Percentiles rank a stretch among this genome's conserved stretches.
phyloP scores from a whole-genome alignment of 2,329 filamentous ascomycete species.

The Onygena corvina region DNA sequence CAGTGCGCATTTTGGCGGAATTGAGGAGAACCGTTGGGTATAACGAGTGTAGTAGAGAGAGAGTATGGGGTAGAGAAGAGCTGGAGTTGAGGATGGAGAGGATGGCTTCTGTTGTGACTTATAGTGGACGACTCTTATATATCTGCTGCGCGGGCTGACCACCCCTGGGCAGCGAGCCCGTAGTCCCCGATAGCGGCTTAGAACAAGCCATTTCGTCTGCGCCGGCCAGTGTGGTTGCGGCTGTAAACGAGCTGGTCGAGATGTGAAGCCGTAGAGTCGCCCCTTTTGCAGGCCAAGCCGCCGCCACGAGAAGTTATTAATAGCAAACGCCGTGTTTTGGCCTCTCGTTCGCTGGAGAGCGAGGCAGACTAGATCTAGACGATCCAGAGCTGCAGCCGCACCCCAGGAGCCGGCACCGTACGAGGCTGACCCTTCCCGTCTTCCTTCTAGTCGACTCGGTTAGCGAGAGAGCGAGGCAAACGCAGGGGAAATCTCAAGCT shows the following conservation, averaged over 20 bases:
- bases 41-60: background rate
- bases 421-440: no score
- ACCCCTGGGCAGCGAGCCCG: background rate
- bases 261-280: background rate
- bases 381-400: no score
- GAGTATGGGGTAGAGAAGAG: background rate
- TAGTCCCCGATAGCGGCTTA: background rate
- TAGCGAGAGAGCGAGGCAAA: no score
- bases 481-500: no score
- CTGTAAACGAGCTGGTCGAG: background rate
- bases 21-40: no score
- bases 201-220: background rate
- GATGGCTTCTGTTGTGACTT: background rate
- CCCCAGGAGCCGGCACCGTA: no score
- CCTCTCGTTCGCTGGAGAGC: no score
- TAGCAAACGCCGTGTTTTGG: background rate
- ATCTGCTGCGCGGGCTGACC: background rate
- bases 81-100: background rate
- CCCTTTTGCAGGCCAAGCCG: background rate
- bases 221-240: background rate
- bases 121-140: no score
- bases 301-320: conserved; percentile 1
- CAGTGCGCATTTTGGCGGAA: conserved; percentile 9
- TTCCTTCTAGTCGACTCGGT: no score
- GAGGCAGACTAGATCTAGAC: no score